Evolutionary conservation across 2,329 filamentous ascomycete species (phyloP).

Genomic region (Coniochaeta hoffmannii): DNA sequence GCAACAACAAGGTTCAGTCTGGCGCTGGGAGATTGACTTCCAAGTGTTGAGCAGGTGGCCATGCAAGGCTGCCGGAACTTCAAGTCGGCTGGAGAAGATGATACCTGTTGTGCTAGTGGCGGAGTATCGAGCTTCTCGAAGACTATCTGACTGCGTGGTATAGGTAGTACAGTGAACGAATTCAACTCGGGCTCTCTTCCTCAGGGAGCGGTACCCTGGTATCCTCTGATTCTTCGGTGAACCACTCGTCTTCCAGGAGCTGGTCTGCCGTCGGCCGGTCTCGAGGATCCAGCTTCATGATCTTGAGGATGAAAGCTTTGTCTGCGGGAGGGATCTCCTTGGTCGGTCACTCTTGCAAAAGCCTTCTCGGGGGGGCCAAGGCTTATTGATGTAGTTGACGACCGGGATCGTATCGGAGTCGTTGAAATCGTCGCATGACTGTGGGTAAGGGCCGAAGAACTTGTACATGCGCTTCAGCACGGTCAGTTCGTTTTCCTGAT

Average conservation of each 20-base stretch:
- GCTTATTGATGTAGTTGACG: conserved; percentile 12
- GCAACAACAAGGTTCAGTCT: too few relatives aligned
- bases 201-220: background rate
- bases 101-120: too few relatives aligned
- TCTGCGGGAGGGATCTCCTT: conserved; percentile 16
- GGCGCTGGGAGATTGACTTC: too few relatives aligned
- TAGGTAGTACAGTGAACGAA: too few relatives aligned
- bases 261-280: conserved; percentile 18
- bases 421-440: conserved; percentile 11
- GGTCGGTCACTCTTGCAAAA: conserved; percentile 10
- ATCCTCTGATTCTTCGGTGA: conserved; percentile 13
- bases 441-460: conserved; percentile 16
- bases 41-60: too few relatives aligned
- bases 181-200: too few relatives aligned
- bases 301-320: conserved; percentile 15
- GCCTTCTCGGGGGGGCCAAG: conserved; percentile 13
- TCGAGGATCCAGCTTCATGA: conserved; percentile 19
- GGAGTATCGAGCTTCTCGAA: too few relatives aligned
- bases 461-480: conserved; percentile 17
- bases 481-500: conserved; percentile 15
- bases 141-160: too few relatives aligned
- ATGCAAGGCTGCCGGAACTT: too few relatives aligned
- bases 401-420: conserved; percentile 9
- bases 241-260: conserved; percentile 18
- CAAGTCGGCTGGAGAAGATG: too few relatives aligned